Percentiles rank a stretch among this genome's conserved stretches.
phyloP scores from a whole-genome alignment of 331 rosid genomes.

The Telfairia occidentalis region DNA sequence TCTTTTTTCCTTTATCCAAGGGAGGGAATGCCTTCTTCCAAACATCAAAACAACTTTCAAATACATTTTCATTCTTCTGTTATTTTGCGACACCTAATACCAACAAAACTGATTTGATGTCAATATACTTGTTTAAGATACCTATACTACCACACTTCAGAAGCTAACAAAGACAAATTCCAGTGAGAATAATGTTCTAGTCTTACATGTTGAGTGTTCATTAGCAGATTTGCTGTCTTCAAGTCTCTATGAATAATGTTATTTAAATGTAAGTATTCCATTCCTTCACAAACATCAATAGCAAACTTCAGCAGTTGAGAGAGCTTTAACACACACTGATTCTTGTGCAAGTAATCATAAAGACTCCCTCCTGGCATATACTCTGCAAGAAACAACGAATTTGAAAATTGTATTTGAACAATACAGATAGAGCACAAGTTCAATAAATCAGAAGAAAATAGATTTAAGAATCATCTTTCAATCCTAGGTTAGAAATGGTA shows the following conservation, averaged over 20 bases:
- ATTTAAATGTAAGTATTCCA: slow-evolving; percentile 83
- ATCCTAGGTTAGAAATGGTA: neutral
- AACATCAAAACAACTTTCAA: neutral
- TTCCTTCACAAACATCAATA: slow-evolving; percentile 86
- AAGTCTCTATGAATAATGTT: slow-evolving; percentile 88
- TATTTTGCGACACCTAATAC: neutral
- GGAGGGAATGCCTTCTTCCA: neutral
- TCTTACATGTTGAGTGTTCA: slow-evolving; percentile 80
- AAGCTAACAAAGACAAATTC: slow-evolving; percentile 5
- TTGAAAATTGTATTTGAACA: slow-evolving; percentile 7
- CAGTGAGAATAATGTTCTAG: slow-evolving; percentile 8
- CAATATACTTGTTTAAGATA: neutral
- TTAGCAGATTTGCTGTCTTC: slow-evolving; percentile 94
- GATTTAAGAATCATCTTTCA: neutral
- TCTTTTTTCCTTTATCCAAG: neutral
- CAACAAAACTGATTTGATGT: neutral
- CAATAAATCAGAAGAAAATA: neutral
- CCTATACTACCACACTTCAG: neutral
- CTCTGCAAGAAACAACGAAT: slow-evolving; percentile 44
- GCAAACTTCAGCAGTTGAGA: slow-evolving; percentile 71
- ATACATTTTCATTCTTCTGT: neutral
- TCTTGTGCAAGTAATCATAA: slow-evolving; percentile 93
- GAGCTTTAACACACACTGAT: slow-evolving; percentile 60
- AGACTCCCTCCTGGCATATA: slow-evolving; percentile 98
- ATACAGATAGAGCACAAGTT: slow-evolving; percentile 1